Evolutionary conservation across 306 rosid species (phyloP).

Genomic region (Coriaria nepalensis): DNA sequence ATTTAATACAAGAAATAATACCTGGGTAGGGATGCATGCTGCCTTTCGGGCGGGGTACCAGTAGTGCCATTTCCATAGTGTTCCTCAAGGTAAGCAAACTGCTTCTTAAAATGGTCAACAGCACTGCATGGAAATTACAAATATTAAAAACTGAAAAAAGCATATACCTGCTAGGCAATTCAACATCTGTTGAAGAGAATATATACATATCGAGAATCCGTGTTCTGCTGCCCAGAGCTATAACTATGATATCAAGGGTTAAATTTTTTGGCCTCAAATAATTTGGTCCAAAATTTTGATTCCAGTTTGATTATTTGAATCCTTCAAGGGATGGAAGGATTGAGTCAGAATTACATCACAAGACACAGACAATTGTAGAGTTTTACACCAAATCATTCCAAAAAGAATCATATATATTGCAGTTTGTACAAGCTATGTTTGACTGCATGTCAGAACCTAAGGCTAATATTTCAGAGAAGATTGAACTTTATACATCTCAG

Average conservation of each 20-base stretch:
- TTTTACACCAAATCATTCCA: background rate
- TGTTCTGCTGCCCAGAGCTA: too few relatives aligned
- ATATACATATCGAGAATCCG: too few relatives aligned
- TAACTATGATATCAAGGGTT: too few relatives aligned
- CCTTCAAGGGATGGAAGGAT: too few relatives aligned
- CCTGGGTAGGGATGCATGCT: slow-evolving; percentile 96
- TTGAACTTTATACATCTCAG: too few relatives aligned
- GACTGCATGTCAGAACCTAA: too few relatives aligned
- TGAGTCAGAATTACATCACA: too few relatives aligned
- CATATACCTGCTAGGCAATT: background rate
- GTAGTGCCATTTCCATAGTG: slow-evolving; percentile 79
- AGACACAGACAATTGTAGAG: too few relatives aligned
- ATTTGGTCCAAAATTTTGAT: too few relatives aligned
- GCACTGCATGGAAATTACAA: slow-evolving; percentile 42
- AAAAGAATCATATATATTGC: background rate
- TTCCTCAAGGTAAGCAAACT: slow-evolving; percentile 95
- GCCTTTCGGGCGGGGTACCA: slow-evolving; percentile 82
- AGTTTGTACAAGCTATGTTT: background rate
- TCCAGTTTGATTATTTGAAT: too few relatives aligned
- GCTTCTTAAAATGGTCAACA: slow-evolving; percentile 96
- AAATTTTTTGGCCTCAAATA: too few relatives aligned
- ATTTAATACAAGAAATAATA: slow-evolving; percentile 15
- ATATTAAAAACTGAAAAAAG: background rate
- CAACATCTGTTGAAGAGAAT: background rate
- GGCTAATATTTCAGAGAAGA: too few relatives aligned